Evolutionary conservation across 371 early-diverging fungal genomes (phyloP).

Genomic region (Umbelopsis sp.): DNA sequence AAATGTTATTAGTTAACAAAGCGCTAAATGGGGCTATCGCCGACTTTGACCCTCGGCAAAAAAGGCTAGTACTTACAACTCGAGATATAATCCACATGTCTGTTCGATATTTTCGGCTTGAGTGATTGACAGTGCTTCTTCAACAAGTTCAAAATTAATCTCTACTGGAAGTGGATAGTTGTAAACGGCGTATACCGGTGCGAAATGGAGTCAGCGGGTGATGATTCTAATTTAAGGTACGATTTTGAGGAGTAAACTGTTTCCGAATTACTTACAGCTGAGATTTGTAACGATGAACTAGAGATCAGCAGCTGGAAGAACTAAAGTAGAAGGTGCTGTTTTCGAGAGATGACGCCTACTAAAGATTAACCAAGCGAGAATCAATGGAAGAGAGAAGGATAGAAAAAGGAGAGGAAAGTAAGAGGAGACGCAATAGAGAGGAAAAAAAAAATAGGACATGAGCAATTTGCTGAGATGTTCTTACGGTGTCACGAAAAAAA

Average conservation of each 20-base stretch:
- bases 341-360: background rate
- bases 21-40: background rate
- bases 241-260: background rate
- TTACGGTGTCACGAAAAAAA: background rate
- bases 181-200: background rate
- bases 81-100: conserved; percentile 47
- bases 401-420: conserved; percentile 11
- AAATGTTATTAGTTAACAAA: background rate
- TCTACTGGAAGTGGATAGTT: background rate
- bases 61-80: conserved; percentile 35
- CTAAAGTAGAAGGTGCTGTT: background rate
- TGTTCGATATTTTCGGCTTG: background rate
- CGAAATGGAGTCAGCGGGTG: conserved; percentile 2
- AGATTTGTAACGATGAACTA: conserved; percentile 5
- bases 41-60: background rate
- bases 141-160: background rate
- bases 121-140: background rate
- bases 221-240: conserved; percentile 11
- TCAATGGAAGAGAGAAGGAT: background rate
- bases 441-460: background rate
- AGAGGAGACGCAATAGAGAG: background rate
- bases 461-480: conserved; percentile 6
- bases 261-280: background rate
- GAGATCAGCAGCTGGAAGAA: background rate
- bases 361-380: conserved; percentile 2